Evolutionary conservation across 495 filamentous ascomycete genomes (phyloP), one percentile per base, ranked within the genome.

Genomic region (Daldinia childiae): DNA sequence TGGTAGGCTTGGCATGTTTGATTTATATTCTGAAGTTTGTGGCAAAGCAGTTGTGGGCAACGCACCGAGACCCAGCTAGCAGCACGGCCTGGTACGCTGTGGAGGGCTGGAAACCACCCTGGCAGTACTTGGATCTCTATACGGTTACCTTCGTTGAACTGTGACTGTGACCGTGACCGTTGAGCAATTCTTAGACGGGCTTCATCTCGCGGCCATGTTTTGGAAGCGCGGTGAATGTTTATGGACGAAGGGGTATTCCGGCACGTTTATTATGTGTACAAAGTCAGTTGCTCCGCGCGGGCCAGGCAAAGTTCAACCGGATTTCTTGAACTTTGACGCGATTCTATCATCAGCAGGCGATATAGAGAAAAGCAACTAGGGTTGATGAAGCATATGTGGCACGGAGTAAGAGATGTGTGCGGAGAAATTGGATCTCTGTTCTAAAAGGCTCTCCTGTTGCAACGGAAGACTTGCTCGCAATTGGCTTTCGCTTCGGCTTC

Each of bases 101-200:
- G 68, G 73, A 60, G 70, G 73, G 67, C 70, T 60, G 68, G 74
- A 66, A 58, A 74, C 73, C 71, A 71, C 68, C 59, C 67, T 59
- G 62, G 67, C 67, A 71, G 62, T 70, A 66, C 66, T 66, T 66
- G 66, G 66, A 70, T 70, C 62, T 66, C 66, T 51, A 63, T 70
- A 67, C 62, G 65, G 62, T 69, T 71, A 56, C 65, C 62, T 70
- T 76, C 74, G 29, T 71, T 71, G 26, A 57, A 61, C n/a, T n/a
- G n/a, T n/a, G n/a, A 12, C 71, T n/a, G 43, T 56, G 21, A 38
- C 12, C 24, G 24, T 32, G 64, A 60, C 71, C 58, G 51, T 45
- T 61, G 30, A 64, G 51, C 76, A 48, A 66, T 71, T 62, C 71
- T 71, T 77, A 76, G 70, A 77, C 59, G 52, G 43, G 32, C 65